Base-by-base conservation (phyloP, 306 rosid genomes). In the Gastrolobium villosum region DNA sequence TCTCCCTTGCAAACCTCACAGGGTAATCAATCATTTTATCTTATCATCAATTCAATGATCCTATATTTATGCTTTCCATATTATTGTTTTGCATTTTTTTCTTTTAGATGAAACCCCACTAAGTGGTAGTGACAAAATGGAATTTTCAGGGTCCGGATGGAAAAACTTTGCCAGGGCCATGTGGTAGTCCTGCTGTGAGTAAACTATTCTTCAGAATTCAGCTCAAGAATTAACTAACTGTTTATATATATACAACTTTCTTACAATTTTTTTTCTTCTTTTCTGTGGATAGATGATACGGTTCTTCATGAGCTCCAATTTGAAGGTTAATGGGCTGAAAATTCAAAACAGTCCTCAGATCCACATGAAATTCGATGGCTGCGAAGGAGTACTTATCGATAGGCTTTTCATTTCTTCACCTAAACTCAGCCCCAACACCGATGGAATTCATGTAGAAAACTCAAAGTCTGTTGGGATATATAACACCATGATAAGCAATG, bases 391-490 rank as follows among this genome's bases (percentile, higher is more conserved):
- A 44, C 41, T 72, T 3, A 93, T 95, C 2, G 89, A 95, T 5
- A 81, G 59, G 74, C 70, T 95, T 5, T 80, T 81, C 9, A 95
- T 95, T 72, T 90, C 97, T 70, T 93, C 99, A 2, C 99, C 99
- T 1, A 91, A 91, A 84, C 97, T 95, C 15, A 95, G 99, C 79
- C 99, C 99, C 68, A 95, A 95, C 79, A 95, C 98, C 2, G 99
- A 95, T 73, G 99, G 99, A 78, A 93, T 95, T 67, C 99, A 95
- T 85, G 81, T 95, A 5, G 97, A 86, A 78, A 78, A 87, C 79
- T 78, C 96, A 2, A 83, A 88, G 26, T 7, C 73, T 7, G 94
- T 95, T 6, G 97, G 87, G 4, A 95, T 95, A 68, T 91, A 87
- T 75, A 76, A 95, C 87, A 61, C 98, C 64, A 40, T 84, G 86